Base-by-base conservation (phyloP, 2,329 filamentous ascomycete species). In the Alternaria ventricosa region DNA sequence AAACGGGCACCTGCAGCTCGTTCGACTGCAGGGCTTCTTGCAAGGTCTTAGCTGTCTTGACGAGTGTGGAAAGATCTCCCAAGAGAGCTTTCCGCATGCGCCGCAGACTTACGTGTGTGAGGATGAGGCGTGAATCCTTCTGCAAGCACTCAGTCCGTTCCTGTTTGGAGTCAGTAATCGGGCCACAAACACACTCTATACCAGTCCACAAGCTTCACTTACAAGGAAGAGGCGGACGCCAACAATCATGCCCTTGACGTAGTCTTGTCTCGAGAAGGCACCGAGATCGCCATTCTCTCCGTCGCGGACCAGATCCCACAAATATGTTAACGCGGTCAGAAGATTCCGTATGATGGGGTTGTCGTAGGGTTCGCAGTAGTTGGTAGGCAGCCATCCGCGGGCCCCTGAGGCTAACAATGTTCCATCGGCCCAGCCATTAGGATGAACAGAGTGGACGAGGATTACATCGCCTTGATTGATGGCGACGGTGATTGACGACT, bases 361-460 rank as follows among this genome's bases (percentile, higher is more conserved):
- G 70, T 97, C 93, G 78, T 97, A 99, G 10, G 93, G 87, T 78
- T 97, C 94, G 83, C 96, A 99, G 79, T 98, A 99, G 80, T 99
- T 99, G 9, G 96, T 99, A 3, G 96, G 96, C 64, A 99, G 84
- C 96, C 96, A 99, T 66, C 96, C 96, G 71, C 96, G 88, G 55
- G 92, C 91, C 25, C 95, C 95, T 3, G 94, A 93, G 23, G 91
- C 87, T 65, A 99, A 83, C 44, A 97, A 84, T 1, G 96, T 99
- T 55, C 96, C 96, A 79, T 99, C 96, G 30, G 96, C 96, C 96
- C 96, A 99, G 71, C 96, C 96, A 82, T 98, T 99, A 64, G 93
- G 96, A 80, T 99, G 96, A 70, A 98, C 92, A 5, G 96, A 97
- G 80, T 99, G 96, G 22, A 99, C 92, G 61, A 99, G 83, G 57